A percentile compares a stretch with the other conserved stretches of the same genome.
These are phyloP conservation scores for Paramecium primaurelia DNA, from an alignment of 73 alveolate species.

Conservation along the genomic window DNA sequence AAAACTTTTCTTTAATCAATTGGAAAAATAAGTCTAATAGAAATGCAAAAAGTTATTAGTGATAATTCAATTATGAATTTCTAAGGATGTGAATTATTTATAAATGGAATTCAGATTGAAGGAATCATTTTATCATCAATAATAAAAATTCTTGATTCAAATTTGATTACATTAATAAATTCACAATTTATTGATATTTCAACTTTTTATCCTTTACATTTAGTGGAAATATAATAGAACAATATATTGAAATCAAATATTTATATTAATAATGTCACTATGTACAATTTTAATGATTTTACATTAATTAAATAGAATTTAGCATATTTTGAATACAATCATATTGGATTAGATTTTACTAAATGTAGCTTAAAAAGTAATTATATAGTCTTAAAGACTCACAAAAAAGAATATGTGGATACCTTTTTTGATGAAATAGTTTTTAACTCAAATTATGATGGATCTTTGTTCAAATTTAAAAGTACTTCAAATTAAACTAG, in stretches of 20 bases:
- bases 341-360: too few relatives aligned
- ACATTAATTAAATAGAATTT: too few relatives aligned
- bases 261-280: too few relatives aligned
- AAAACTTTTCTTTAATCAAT: background rate
- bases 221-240: background rate
- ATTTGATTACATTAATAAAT: background rate
- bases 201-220: background rate
- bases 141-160: background rate
- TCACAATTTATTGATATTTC: background rate
- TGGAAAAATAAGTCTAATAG: background rate
- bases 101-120: background rate
- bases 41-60: background rate
- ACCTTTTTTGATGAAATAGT: background rate
- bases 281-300: too few relatives aligned
- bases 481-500: background rate
- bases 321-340: too few relatives aligned
- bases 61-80: background rate
- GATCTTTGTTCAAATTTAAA: background rate
- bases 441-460: background rate
- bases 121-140: background rate
- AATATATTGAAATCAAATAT: too few relatives aligned
- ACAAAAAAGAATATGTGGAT: too few relatives aligned
- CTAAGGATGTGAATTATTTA: background rate
- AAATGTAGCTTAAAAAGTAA: too few relatives aligned
- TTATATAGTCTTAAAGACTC: too few relatives aligned